A percentile compares a stretch with the other conserved stretches of the same genome.
These are phyloP conservation scores for Lasiosphaeria ovina DNA, from an alignment of 495 filamentous ascomycete genomes.

Conservation along the genomic window DNA sequence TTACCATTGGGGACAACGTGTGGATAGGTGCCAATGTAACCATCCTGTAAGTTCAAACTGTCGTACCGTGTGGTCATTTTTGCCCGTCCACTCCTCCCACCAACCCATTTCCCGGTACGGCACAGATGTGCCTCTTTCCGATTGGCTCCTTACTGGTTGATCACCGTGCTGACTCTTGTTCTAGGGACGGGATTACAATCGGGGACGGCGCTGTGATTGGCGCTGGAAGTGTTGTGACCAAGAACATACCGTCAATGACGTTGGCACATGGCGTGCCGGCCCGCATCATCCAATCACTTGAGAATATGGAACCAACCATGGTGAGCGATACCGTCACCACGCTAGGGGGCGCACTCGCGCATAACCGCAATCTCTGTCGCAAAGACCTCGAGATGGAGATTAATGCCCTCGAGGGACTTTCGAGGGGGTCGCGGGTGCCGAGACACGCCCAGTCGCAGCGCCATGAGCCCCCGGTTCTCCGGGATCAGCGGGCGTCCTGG, in stretches of 20 bases:
- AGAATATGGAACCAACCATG: conserved; percentile 1
- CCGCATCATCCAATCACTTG: conserved; percentile 17
- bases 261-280: conserved; percentile 28
- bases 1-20: conserved; percentile 34
- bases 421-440: neutral
- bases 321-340: conserved; percentile 9
- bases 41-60: conserved; percentile 27
- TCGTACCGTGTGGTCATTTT: neutral
- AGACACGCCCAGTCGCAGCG: neutral
- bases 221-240: conserved; percentile 31
- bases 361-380: conserved; percentile 12
- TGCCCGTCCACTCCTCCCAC: neutral
- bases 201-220: conserved; percentile 37
- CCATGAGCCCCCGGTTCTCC: no score
- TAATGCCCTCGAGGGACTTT: neutral
- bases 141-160: neutral
- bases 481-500: no score
- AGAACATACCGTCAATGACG: conserved; percentile 25
- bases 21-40: conserved; percentile 61
- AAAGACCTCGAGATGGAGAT: conserved; percentile 13
- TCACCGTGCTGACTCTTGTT: neutral
- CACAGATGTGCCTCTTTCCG: neutral
- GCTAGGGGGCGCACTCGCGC: conserved; percentile 17
- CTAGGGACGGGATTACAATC: conserved; percentile 33
- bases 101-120: neutral